These are phyloP conservation scores for Tetrapisispora fleetii DNA, from an alignment of 805 yeast genomes.

Conservation along the genomic window DNA sequence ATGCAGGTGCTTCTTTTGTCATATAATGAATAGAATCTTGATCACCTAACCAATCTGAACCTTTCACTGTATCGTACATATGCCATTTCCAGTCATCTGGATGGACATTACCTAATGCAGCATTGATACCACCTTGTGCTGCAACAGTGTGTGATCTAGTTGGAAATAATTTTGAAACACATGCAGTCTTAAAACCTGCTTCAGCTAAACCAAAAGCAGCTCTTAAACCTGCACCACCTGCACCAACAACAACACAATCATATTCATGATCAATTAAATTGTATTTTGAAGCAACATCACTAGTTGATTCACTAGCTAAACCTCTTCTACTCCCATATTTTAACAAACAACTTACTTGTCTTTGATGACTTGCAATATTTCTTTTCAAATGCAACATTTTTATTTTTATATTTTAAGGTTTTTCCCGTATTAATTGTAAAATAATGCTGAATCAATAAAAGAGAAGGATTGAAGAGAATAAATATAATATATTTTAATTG, in stretches of 20 bases:
- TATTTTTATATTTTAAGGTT: too few relatives aligned
- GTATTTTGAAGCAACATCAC: slow-evolving; percentile 54
- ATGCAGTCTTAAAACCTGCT: slow-evolving; percentile 95
- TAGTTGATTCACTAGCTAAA: slow-evolving; percentile 8
- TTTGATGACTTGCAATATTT: not conserved
- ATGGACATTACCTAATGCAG: slow-evolving; percentile 98
- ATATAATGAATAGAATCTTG: slow-evolving; percentile 98
- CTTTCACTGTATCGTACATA: slow-evolving; percentile 98
- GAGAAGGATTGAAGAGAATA: not conserved
- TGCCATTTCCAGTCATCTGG: slow-evolving; percentile 99
- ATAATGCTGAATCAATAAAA: not conserved
- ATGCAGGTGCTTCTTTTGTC: slow-evolving; percentile 96
- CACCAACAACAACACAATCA: slow-evolving; percentile 96
- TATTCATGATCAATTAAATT: slow-evolving; percentile 95
- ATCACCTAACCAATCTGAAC: slow-evolving; percentile 99
- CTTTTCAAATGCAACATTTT: slow-evolving; percentile 1
- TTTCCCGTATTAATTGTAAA: not conserved
- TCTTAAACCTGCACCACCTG: slow-evolving; percentile 98
- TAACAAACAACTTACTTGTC: not conserved
- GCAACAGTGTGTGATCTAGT: slow-evolving; percentile 98
- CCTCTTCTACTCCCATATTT: not conserved
- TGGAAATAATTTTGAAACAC: slow-evolving; percentile 93
- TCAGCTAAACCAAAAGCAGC: slow-evolving; percentile 97
- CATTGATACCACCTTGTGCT: slow-evolving; percentile 99
- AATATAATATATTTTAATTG: too few relatives aligned